Evolutionary conservation across 2,329 filamentous ascomycete species (phyloP), one percentile per base, ranked within the genome.

Genomic region (Trichoderma simmonsii): DNA sequence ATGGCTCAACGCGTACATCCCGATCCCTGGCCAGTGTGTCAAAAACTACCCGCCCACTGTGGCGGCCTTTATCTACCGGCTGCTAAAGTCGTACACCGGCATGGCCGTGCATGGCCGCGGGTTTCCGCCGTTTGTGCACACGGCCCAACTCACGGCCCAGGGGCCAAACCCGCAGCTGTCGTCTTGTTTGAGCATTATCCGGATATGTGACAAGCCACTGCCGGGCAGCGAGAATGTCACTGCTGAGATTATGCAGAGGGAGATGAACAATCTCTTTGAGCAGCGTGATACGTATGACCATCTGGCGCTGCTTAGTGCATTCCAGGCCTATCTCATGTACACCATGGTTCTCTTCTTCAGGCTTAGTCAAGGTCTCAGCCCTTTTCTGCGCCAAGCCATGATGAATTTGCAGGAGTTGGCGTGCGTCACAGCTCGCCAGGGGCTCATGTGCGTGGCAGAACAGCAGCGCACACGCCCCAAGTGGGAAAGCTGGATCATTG

Each of bases 281-380:
- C 73, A 76, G 5, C 76, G 76, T 11, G 60, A 62, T 0, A 73
- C 69, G 0, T 78, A 76, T 34, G 77, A 81, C 59, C 77, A 80
- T 3, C 28, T 77, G 8, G 12, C 70, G 9, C 54, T 82, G 0
- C 81, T 89, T 0, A 81, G 82, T 0, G 79, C 83, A 1, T 87
- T 88, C 51, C 87, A 89, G 73, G 84, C 86, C 0, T 87, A 87
- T 75, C 77, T 89, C 3, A 81, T 88, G n/a, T 87, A 88, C 72
- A 77, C 82, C 2, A 82, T 89, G 76, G 79, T 85, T 3, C 63
- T 86, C 3, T 87, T 86, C 74, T 87, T 86, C 68, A 76, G 77
- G 0, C 73, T 81, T 1, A 74, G 74, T 0, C 74, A 76, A 11
- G 73, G 74, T n/a, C 62, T 75, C 0, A 70, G 74, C 12, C 73